Percentiles rank a stretch among this genome's conserved stretches.
Conservation (phyloP, 371 early-diverging fungal genomes). For the Sporodiniella umbellata region DNA sequence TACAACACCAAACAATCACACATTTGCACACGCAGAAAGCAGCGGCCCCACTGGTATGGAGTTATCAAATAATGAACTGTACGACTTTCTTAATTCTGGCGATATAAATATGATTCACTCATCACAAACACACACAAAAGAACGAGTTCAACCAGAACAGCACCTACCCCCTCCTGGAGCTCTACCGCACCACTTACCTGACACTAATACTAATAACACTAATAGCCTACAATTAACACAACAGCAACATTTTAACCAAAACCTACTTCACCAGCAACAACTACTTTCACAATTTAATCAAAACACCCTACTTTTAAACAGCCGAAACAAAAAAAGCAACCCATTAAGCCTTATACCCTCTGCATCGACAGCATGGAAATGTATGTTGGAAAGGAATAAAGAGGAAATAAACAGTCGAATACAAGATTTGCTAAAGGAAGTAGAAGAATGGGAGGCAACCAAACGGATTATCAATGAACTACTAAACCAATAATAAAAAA, state of each 20-base stretch:
- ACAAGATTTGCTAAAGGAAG: too few relatives aligned
- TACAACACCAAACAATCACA: background rate
- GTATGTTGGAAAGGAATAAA: too few relatives aligned
- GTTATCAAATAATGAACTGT: constrained; percentile 9
- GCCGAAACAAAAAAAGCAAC: background rate
- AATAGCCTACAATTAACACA: background rate
- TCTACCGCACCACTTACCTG: background rate
- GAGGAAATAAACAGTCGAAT: too few relatives aligned
- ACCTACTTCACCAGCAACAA: constrained; percentile 20
- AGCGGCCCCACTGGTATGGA: background rate
- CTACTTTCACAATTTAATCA: constrained; percentile 19
- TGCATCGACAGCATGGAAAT: too few relatives aligned
- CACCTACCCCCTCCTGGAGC: constrained; percentile 3
- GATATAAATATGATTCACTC: constrained; percentile 11
- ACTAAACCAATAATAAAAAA: background rate
- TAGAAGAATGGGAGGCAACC: too few relatives aligned
- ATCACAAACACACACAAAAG: background rate
- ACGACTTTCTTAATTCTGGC: constrained; percentile 19
- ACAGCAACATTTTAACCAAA: background rate
- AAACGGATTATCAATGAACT: too few relatives aligned
- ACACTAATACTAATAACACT: constrained; percentile 3
- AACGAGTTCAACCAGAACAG: background rate
- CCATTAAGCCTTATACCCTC: background rate
- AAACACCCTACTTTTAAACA: constrained; percentile 6
- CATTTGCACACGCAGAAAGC: background rate